Conservation (phyloP, 345 rosid genomes). For the Bruguiera sexangula region DNA sequence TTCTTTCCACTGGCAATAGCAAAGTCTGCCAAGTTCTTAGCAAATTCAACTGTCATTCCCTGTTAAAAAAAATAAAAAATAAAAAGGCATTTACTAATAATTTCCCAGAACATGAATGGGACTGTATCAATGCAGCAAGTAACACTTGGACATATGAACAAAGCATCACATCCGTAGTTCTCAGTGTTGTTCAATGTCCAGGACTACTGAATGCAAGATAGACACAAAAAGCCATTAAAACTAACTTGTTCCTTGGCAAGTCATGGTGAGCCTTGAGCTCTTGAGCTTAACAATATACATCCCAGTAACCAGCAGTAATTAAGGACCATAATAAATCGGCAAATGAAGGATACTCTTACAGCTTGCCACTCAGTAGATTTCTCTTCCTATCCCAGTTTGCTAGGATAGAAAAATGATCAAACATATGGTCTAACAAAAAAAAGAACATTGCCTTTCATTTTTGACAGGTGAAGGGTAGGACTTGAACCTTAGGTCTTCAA, state of each 20-base stretch:
- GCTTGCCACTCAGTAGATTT: too few species aligned
- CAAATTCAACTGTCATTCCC: slow-evolving; percentile 83
- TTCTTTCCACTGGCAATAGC: slow-evolving; percentile 74
- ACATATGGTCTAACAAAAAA: too few species aligned
- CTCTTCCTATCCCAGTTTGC: too few species aligned
- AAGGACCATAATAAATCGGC: too few species aligned
- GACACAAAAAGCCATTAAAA: neutral
- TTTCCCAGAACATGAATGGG: slow-evolving; percentile 1
- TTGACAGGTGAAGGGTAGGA: too few species aligned
- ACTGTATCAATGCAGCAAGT: neutral
- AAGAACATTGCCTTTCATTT: too few species aligned
- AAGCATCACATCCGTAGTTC: slow-evolving; percentile 1
- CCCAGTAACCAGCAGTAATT: too few species aligned
- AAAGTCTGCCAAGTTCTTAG: slow-evolving; percentile 72
- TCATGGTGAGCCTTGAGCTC: neutral
- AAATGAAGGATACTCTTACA: too few species aligned
- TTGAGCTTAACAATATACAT: too few species aligned
- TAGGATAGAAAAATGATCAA: too few species aligned
- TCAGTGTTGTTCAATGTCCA: neutral
- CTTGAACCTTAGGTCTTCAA: too few species aligned
- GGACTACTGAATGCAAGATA: neutral
- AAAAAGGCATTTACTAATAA: slow-evolving; percentile 3
- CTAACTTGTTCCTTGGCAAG: neutral
- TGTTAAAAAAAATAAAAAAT: slow-evolving; percentile 12
- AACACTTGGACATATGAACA: neutral